phyloP scores from a whole-genome alignment of 1,284 basidiomycete genomes.

The Lentinus polychrous region DNA sequence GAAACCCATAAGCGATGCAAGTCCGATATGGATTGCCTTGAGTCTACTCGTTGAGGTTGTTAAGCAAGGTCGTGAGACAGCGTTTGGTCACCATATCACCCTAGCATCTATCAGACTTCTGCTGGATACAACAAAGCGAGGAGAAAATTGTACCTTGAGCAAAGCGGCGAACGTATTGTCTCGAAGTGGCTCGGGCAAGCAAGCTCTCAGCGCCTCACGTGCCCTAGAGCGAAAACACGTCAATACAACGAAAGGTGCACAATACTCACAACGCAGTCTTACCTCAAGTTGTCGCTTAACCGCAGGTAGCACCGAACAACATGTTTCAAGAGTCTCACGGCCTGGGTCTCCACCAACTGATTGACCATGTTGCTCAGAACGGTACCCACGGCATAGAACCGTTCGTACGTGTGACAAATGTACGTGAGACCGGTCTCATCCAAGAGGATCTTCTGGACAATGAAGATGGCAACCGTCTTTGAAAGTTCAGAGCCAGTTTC shows the following conservation, averaged over 20 bases:
- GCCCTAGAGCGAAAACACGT: slow-evolving; percentile 50
- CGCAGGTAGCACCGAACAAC: slow-evolving; percentile 97
- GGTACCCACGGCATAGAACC: slow-evolving; percentile 98
- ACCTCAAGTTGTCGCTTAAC: slow-evolving; percentile 94
- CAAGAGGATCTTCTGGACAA: slow-evolving; percentile 98
- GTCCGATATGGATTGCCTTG: too few relatives aligned
- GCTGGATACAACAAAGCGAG: slow-evolving; percentile 56
- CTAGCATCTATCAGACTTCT: slow-evolving; percentile 39
- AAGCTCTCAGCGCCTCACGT: slow-evolving; percentile 91
- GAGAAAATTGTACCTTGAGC: slow-evolving; percentile 58
- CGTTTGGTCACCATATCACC: slow-evolving; percentile 96
- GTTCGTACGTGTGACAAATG: slow-evolving; percentile 99
- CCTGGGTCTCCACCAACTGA: slow-evolving; percentile 95
- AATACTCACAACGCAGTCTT: slow-evolving; percentile 21
- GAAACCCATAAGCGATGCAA: too few relatives aligned
- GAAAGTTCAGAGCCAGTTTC: slow-evolving; percentile 99
- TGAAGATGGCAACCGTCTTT: slow-evolving; percentile 99
- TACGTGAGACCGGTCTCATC: slow-evolving; percentile 98
- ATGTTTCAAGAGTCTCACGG: slow-evolving; percentile 94
- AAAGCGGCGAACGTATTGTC: slow-evolving; percentile 92
- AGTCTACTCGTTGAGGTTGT: slow-evolving; percentile 71
- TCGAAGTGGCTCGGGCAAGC: slow-evolving; percentile 92
- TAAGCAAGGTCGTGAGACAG: slow-evolving; percentile 90
- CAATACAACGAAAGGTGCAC: not conserved
- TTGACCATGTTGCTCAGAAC: slow-evolving; percentile 99